Conservation (phyloP, 1,139 yeast genomes). For the Candida neerlandica region DNA sequence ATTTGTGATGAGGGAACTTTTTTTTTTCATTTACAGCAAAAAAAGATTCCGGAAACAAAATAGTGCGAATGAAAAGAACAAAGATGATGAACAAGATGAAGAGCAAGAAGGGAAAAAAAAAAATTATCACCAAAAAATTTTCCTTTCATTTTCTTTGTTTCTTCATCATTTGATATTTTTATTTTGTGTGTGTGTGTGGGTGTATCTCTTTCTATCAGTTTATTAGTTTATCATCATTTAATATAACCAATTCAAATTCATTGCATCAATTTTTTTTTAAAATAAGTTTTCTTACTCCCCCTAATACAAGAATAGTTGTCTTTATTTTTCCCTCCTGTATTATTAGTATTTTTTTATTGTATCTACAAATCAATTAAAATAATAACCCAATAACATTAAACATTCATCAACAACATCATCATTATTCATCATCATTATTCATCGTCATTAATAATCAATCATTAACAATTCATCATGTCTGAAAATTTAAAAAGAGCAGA, state of each 20-base stretch:
- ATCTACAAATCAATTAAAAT: background rate
- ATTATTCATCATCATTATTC: background rate
- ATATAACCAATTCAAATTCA: background rate
- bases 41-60: background rate
- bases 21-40: background rate
- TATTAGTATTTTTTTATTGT: background rate
- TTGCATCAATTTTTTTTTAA: background rate
- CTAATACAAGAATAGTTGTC: too few relatives aligned
- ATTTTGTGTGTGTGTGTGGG: background rate
- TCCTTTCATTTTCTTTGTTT: background rate
- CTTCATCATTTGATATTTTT: background rate
- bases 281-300: too few relatives aligned
- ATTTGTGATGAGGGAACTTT: slow-evolving; percentile 1
- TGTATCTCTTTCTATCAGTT: background rate
- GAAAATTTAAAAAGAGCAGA: slow-evolving; percentile 54
- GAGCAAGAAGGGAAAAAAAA: background rate
- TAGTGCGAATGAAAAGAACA: background rate
- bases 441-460: background rate
- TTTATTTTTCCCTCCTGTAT: background rate
- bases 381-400: background rate
- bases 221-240: background rate
- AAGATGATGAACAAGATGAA: background rate
- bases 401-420: background rate
- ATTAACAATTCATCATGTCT: slow-evolving; percentile 32
- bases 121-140: slow-evolving; percentile 3